These are phyloP conservation scores for Xylaria nigripes DNA, from an alignment of 495 filamentous ascomycete species.

Conservation along the genomic window DNA sequence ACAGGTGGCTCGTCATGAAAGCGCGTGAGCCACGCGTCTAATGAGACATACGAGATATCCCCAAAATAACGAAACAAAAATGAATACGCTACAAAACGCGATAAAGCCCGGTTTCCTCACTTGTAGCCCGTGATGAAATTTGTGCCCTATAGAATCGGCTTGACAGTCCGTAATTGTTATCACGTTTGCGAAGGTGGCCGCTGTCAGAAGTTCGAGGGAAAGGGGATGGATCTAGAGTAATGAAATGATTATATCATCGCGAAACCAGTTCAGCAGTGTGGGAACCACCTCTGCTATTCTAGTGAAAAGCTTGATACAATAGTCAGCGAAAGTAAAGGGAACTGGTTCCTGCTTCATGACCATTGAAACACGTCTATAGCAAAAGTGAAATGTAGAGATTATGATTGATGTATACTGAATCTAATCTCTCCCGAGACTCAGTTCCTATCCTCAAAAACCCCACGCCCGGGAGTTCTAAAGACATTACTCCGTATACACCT, in stretches of 20 bases:
- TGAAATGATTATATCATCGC: background rate
- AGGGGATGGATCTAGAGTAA: background rate
- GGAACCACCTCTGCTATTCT: too few relatives aligned
- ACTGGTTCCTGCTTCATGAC: background rate
- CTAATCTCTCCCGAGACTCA: background rate
- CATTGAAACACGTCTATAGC: too few relatives aligned
- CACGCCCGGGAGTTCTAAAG: too few relatives aligned
- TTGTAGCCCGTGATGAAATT: background rate
- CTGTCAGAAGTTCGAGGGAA: background rate
- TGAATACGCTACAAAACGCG: slow-evolving; percentile 9
- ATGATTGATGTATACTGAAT: background rate
- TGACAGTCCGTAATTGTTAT: background rate
- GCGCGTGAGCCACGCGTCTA: slow-evolving; percentile 6
- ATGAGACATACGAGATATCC: slow-evolving; percentile 17
- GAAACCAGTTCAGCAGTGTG: too few relatives aligned
- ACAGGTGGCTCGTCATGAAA: slow-evolving; percentile 34
- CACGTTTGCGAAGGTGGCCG: background rate
- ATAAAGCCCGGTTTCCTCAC: background rate
- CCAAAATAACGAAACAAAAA: slow-evolving; percentile 5
- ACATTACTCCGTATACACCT: too few relatives aligned
- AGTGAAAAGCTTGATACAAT: too few relatives aligned
- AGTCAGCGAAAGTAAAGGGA: too few relatives aligned
- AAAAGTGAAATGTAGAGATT: too few relatives aligned
- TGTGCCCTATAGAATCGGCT: background rate
- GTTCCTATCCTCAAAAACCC: too few relatives aligned